Conservation (phyloP, 2,329 filamentous ascomycete genomes). For the Hypoxylon sp. region DNA sequence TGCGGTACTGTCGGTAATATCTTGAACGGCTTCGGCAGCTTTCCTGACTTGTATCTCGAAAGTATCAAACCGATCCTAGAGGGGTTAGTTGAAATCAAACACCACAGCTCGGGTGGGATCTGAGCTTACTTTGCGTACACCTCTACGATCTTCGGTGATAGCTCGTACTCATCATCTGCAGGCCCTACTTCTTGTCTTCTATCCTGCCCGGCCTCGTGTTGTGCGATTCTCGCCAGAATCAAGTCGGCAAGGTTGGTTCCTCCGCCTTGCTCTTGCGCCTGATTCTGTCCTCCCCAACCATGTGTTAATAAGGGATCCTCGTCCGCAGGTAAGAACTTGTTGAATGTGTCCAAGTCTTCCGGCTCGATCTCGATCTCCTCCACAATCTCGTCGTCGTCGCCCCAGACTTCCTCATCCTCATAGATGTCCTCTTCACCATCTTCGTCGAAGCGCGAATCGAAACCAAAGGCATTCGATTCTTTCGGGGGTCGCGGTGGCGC, state of each 20-base stretch:
- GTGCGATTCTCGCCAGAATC: constrained; percentile 93
- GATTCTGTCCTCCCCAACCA: constrained; percentile 60
- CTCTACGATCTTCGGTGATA: constrained; percentile 91
- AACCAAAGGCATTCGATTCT: constrained; percentile 75
- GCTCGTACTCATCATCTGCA: constrained; percentile 81
- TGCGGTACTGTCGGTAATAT: constrained; percentile 90
- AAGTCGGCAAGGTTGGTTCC: constrained; percentile 88
- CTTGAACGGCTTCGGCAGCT: constrained; percentile 96
- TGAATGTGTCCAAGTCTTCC: constrained; percentile 87
- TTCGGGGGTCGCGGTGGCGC: constrained; percentile 51
- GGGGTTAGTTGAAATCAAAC: no score
- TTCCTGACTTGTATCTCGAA: constrained; percentile 94
- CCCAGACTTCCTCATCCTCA: constrained; percentile 69
- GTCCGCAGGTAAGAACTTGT: constrained; percentile 82
- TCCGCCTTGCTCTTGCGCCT: constrained; percentile 55
- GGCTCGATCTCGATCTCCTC: constrained; percentile 85
- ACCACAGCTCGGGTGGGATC: no score
- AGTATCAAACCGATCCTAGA: constrained; percentile 82
- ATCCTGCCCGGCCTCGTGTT: constrained; percentile 78
- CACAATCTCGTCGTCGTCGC: constrained; percentile 79
- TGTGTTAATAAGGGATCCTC: constrained; percentile 77
- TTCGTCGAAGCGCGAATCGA: constrained; percentile 75
- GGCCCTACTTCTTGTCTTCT: constrained; percentile 59
- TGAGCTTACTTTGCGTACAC: constrained; percentile 84
- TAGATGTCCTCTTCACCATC: constrained; percentile 58